These are phyloP conservation scores for Zygoascus bituminiphila DNA, from an alignment of 805 yeast genomes.

Conservation along the genomic window DNA sequence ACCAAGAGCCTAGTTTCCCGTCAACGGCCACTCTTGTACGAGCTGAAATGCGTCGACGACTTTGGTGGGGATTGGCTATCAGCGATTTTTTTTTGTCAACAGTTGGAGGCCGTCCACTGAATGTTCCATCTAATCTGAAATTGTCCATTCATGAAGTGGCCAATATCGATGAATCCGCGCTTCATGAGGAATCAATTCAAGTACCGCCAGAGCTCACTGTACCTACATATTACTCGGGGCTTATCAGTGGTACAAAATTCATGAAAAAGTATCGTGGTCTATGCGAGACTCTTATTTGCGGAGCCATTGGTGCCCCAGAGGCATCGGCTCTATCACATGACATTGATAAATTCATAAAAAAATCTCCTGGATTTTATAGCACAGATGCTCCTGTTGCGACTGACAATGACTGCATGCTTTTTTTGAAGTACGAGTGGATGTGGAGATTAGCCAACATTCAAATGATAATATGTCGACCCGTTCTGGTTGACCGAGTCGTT, in stretches of 20 bases:
- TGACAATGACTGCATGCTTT: neutral
- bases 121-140: neutral
- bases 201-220: neutral
- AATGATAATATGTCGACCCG: neutral
- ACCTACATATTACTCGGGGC: neutral
- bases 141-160: neutral
- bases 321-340: neutral
- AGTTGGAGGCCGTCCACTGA: neutral
- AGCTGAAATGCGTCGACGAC: neutral
- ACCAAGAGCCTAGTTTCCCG: neutral
- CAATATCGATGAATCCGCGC: neutral
- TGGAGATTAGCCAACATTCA: neutral
- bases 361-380: neutral
- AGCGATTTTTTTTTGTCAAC: neutral
- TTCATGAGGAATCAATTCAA: neutral
- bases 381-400: neutral
- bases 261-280: neutral
- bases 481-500: neutral
- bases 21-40: neutral
- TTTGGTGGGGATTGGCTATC: neutral
- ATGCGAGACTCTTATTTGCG: neutral
- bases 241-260: neutral
- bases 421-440: neutral
- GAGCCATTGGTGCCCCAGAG: neutral
- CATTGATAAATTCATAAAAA: neutral